These are phyloP conservation scores for Xanthoparmelia taractica DNA, from an alignment of 495 filamentous ascomycete genomes.

Conservation along the genomic window DNA sequence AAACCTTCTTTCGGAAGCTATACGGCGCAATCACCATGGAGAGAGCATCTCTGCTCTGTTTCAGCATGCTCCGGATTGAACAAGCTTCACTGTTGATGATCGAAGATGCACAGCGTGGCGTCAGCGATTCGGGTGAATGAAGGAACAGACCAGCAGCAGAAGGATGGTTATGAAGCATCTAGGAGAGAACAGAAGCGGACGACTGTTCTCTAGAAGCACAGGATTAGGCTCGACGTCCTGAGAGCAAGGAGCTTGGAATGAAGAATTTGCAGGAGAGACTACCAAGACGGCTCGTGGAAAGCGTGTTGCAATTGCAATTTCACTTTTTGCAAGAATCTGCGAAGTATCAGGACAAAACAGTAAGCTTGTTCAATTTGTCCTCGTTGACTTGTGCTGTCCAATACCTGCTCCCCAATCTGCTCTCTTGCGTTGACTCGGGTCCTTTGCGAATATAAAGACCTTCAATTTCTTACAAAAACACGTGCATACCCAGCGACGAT, in stretches of 20 bases:
- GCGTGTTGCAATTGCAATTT: neutral
- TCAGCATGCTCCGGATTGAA: slow-evolving; percentile 57
- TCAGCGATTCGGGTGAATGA: neutral
- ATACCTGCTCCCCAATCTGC: neutral
- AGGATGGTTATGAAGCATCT: neutral
- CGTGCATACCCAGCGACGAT: slow-evolving; percentile 51
- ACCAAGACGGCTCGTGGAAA: neutral
- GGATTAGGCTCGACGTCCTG: neutral
- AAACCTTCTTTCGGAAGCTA: slow-evolving; percentile 80
- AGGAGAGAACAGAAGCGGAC: neutral
- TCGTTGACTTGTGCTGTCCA: neutral
- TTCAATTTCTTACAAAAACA: neutral
- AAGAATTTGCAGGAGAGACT: neutral
- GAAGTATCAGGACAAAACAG: neutral
- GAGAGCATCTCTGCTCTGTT: slow-evolving; percentile 83
- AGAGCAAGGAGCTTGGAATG: neutral
- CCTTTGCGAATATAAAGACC: neutral
- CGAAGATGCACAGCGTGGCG: neutral
- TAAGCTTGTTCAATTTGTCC: neutral
- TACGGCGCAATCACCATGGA: slow-evolving; percentile 89
- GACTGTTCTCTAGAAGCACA: neutral
- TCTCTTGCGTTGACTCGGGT: neutral
- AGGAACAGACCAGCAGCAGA: neutral
- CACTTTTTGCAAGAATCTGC: neutral
- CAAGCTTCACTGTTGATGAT: too few species aligned